Conservation (phyloP, 768 basidiomycete genomes). For the Leccinum obscurum region DNA sequence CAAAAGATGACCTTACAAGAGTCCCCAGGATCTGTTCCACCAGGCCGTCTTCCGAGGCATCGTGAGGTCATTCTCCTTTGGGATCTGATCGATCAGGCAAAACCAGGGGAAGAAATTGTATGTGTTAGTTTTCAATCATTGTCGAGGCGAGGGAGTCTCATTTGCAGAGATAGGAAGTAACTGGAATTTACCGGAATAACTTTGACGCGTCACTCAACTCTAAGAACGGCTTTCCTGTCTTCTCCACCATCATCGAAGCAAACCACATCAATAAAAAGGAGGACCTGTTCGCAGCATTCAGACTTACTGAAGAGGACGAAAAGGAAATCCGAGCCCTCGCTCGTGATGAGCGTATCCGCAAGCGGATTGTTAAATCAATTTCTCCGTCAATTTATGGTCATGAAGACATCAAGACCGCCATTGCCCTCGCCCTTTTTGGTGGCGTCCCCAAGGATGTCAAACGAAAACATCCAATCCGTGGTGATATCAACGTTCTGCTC, state of each 20-base stretch:
- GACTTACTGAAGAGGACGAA: conserved; percentile 96
- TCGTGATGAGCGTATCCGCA: conserved; percentile 91
- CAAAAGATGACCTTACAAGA: conserved; percentile 99
- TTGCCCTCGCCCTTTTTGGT: conserved; percentile 93
- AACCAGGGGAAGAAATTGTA: conserved; percentile 98
- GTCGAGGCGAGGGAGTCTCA: conserved; percentile 8
- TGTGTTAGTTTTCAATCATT: conserved; percentile 31
- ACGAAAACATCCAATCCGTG: conserved; percentile 92
- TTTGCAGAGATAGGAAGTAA: conserved; percentile 71
- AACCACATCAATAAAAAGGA: conserved; percentile 99
- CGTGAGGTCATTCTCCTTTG: conserved; percentile 95
- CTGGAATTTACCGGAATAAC: conserved; percentile 97
- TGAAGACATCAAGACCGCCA: conserved; percentile 97
- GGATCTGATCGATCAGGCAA: conserved; percentile 98
- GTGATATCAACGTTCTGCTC: conserved; percentile 95
- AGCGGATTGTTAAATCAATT: conserved; percentile 97
- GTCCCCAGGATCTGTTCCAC: conserved; percentile 95
- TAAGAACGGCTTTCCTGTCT: conserved; percentile 99
- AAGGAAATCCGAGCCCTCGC: conserved; percentile 85
- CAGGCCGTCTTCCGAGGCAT: conserved; percentile 94
- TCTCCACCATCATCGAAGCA: conserved; percentile 96
- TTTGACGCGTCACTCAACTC: conserved; percentile 97
- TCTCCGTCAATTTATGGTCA: conserved; percentile 99
- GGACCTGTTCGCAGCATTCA: conserved; percentile 97
- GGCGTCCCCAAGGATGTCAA: conserved; percentile 96